phyloP scores from a whole-genome alignment of 306 rosid genomes.

The Fragaria vesca region DNA sequence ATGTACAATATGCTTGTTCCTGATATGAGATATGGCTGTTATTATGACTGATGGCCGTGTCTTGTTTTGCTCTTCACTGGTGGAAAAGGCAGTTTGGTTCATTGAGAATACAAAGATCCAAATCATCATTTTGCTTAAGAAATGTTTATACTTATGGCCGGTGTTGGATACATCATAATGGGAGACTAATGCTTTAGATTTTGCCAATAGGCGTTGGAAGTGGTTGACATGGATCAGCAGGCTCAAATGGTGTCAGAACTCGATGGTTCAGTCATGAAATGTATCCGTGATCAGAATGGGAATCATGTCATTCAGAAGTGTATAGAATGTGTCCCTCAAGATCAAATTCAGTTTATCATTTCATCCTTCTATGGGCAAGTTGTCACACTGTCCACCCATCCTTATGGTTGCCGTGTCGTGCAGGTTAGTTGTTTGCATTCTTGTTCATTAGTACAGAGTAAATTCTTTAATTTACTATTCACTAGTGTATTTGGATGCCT shows the following conservation, averaged over 20 bases:
- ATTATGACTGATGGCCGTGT: neutral
- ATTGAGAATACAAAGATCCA: neutral
- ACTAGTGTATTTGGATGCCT: slow-evolving; percentile 34
- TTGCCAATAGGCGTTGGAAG: slow-evolving; percentile 80
- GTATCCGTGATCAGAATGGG: slow-evolving; percentile 96
- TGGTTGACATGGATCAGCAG: slow-evolving; percentile 74
- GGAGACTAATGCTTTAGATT: slow-evolving; percentile 17
- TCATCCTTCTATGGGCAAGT: slow-evolving; percentile 94
- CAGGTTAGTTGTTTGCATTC: slow-evolving; percentile 56
- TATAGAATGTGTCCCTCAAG: slow-evolving; percentile 91
- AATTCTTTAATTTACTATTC: slow-evolving; percentile 5
- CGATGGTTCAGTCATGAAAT: slow-evolving; percentile 80
- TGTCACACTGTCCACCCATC: slow-evolving; percentile 87
- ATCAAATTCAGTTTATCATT: slow-evolving; percentile 79
- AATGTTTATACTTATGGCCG: neutral
- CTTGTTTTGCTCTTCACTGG: neutral
- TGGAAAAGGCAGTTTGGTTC: neutral
- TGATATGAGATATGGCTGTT: neutral
- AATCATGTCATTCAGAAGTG: slow-evolving; percentile 95
- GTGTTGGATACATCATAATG: neutral
- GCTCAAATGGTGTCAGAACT: slow-evolving; percentile 89
- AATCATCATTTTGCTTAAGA: neutral
- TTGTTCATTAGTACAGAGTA: slow-evolving; percentile 7
- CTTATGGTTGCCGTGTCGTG: slow-evolving; percentile 97
- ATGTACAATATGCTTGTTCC: neutral